These are phyloP conservation scores for Suhomyces canberraensis DNA, from an alignment of 805 yeast genomes.

Conservation along the genomic window DNA sequence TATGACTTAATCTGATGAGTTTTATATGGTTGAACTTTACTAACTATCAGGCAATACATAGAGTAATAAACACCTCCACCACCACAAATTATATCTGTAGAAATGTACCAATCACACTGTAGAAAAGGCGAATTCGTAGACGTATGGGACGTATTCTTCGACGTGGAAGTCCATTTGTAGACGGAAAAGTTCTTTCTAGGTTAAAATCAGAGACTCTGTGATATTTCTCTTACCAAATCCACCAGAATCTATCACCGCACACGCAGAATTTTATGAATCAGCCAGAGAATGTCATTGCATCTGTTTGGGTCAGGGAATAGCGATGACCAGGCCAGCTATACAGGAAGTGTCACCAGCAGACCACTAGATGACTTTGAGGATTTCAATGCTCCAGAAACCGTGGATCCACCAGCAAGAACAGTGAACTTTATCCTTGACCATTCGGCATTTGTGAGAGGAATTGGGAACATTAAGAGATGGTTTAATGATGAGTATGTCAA, in stretches of 20 bases:
- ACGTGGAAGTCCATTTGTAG: too few species aligned
- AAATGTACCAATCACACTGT: too few species aligned
- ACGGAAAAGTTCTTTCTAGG: too few species aligned
- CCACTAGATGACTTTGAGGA: slow-evolving; percentile 4
- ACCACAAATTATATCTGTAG: neutral
- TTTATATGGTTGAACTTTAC: neutral
- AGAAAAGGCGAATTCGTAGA: too few species aligned
- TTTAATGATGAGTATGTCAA: slow-evolving; percentile 35
- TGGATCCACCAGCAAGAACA: slow-evolving; percentile 1
- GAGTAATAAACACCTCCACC: neutral
- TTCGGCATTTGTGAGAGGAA: slow-evolving; percentile 63
- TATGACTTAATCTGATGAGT: slow-evolving; percentile 41
- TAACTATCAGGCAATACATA: neutral
- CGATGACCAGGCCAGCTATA: neutral
- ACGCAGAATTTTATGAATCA: too few species aligned
- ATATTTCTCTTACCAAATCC: too few species aligned
- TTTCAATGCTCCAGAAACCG: too few species aligned
- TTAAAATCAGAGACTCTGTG: too few species aligned
- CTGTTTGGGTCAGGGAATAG: slow-evolving; percentile 4
- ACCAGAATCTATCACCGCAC: too few species aligned
- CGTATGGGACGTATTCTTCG: too few species aligned
- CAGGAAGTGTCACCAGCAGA: neutral
- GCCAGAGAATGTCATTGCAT: slow-evolving; percentile 5
- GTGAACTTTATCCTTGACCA: slow-evolving; percentile 58
- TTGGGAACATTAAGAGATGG: slow-evolving; percentile 69